These are phyloP conservation scores for Fusarium lateritium DNA, from an alignment of 2,329 filamentous ascomycete genomes.

Conservation along the genomic window DNA sequence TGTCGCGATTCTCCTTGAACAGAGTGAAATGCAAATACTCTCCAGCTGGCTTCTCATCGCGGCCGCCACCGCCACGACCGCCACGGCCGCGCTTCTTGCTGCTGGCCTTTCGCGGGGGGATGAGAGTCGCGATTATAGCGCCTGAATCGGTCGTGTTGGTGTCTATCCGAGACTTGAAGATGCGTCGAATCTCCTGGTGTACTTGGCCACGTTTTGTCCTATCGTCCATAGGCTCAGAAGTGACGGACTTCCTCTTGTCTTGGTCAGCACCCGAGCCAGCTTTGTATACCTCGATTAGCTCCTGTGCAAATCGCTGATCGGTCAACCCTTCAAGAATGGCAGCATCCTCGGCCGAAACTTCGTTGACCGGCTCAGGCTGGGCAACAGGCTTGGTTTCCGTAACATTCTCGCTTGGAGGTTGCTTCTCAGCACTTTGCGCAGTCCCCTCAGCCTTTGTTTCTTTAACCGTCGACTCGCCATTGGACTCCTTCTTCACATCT, in stretches of 20 bases:
- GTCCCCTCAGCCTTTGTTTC: conserved; percentile 33
- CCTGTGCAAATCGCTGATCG: conserved; percentile 57
- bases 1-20: conserved; percentile 98
- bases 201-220: conserved; percentile 62
- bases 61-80: conserved; percentile 39
- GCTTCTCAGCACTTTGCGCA: conserved; percentile 30
- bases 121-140: conserved; percentile 77
- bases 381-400: conserved; percentile 28
- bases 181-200: conserved; percentile 78
- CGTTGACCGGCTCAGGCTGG: conserved; percentile 43
- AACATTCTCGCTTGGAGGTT: conserved; percentile 38
- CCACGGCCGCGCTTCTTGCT: conserved; percentile 51
- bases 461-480: conserved; percentile 22
- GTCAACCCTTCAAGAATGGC: conserved; percentile 58
- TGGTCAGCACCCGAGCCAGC: conserved; percentile 51
- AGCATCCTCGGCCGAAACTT: conserved; percentile 54
- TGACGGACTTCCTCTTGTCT: conserved; percentile 53
- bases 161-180: conserved; percentile 84
- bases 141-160: conserved; percentile 74
- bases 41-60: conserved; percentile 63
- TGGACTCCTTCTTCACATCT: conserved; percentile 35
- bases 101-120: conserved; percentile 61
- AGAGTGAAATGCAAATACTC: conserved; percentile 92
- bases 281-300: conserved; percentile 60
- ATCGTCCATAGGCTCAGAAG: conserved; percentile 61